A percentile compares a stretch with the other conserved stretches of the same genome.
phyloP scores from a whole-genome alignment of 1,284 basidiomycete species.

The Anthracocystis panici-leucophaei region DNA sequence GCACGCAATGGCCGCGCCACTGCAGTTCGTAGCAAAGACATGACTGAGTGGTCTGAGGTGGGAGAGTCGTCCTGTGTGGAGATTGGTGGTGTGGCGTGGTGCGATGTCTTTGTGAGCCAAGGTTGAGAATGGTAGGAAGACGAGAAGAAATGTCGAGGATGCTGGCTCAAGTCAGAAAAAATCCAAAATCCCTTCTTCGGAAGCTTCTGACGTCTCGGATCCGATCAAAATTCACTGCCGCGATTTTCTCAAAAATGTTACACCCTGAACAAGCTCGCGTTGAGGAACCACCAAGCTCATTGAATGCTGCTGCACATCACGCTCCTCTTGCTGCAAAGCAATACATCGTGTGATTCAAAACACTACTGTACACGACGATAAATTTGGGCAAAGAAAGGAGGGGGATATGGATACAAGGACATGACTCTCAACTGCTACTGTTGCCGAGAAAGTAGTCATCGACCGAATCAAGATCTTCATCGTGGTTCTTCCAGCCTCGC shows the following conservation, averaged over 20 bases:
- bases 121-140: constrained; percentile 2
- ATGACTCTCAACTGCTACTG: constrained; percentile 11
- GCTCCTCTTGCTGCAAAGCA: not conserved
- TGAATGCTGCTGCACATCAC: not conserved
- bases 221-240: not conserved
- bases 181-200: constrained; percentile 2
- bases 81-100: not conserved
- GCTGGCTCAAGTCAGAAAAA: constrained; percentile 1
- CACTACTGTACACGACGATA: not conserved
- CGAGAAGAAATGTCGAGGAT: not conserved
- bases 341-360: not conserved
- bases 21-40: constrained; percentile 26
- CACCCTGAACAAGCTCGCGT: not conserved
- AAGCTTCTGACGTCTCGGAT: constrained; percentile 9
- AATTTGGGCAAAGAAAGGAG: not conserved
- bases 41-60: not conserved
- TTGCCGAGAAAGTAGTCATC: not conserved
- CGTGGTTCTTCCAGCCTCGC: constrained; percentile 21
- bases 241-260: not conserved
- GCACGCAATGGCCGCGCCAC: constrained; percentile 23
- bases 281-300: not conserved
- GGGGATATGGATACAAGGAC: not conserved
- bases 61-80: not conserved
- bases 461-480: constrained; percentile 9
- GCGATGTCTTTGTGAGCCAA: not conserved